Percentiles rank a stretch among this genome's conserved stretches.
These are phyloP conservation scores for Fusarium sp. DNA, from an alignment of 2,329 filamentous ascomycete genomes.

Conservation along the genomic window DNA sequence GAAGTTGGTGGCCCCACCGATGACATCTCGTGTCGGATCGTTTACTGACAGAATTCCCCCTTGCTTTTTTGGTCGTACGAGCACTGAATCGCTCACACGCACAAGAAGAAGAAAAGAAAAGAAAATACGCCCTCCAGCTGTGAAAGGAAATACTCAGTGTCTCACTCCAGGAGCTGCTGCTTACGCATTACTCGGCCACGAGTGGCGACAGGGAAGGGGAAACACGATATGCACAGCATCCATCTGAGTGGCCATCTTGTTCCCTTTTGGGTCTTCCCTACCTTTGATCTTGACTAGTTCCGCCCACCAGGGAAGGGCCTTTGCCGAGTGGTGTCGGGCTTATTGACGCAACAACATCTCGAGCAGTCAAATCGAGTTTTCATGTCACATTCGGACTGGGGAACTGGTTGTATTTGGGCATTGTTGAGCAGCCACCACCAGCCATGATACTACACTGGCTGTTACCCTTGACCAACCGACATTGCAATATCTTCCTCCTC, in stretches of 20 bases:
- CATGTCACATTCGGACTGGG: background rate
- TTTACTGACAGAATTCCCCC: constrained; percentile 27
- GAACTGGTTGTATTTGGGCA: background rate
- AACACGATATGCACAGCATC: constrained; percentile 15
- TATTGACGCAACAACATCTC: background rate
- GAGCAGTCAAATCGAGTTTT: background rate
- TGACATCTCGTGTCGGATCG: constrained; percentile 18
- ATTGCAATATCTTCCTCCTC: background rate
- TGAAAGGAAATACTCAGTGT: constrained; percentile 27
- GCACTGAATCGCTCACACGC: constrained; percentile 21
- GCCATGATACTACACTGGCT: background rate
- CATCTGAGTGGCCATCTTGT: constrained; percentile 14
- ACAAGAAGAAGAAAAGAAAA: background rate
- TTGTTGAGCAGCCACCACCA: background rate
- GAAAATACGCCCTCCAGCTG: constrained; percentile 4
- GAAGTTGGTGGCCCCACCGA: constrained; percentile 28
- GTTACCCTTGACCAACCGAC: background rate
- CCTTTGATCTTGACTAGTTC: constrained; percentile 3
- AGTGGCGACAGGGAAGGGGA: constrained; percentile 23
- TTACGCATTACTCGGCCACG: constrained; percentile 4
- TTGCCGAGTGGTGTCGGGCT: background rate
- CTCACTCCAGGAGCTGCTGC: constrained; percentile 21
- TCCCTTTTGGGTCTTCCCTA: constrained; percentile 29
- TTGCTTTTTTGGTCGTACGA: constrained; percentile 42
- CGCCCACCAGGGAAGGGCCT: background rate